These are phyloP conservation scores for Casuarina equisetifolia DNA, from an alignment of 306 rosid genomes.

Conservation along the genomic window DNA sequence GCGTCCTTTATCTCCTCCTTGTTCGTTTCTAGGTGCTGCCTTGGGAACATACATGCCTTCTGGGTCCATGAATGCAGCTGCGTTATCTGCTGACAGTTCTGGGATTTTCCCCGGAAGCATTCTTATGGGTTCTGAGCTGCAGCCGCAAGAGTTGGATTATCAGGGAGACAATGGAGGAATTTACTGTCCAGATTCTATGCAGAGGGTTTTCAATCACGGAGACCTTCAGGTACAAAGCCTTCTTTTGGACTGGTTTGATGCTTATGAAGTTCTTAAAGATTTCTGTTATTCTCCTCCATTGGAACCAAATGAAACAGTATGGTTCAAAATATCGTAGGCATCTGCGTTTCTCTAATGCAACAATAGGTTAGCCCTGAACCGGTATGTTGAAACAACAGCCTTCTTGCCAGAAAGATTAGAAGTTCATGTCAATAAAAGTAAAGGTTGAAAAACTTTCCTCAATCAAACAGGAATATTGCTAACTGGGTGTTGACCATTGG, in stretches of 20 bases:
- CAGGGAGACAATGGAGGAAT: constrained; percentile 79
- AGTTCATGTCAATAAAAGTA: neutral
- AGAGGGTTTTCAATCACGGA: constrained; percentile 55
- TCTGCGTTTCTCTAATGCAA: too few species aligned
- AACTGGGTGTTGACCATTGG: neutral
- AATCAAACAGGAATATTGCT: neutral
- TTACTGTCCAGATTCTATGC: constrained; percentile 64
- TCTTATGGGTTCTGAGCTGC: constrained; percentile 68
- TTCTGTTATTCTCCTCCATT: constrained; percentile 3
- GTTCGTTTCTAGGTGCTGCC: constrained; percentile 62
- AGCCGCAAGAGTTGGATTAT: constrained; percentile 71
- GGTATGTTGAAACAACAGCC: neutral
- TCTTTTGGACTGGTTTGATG: neutral
- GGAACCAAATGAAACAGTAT: neutral
- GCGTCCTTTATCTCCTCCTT: constrained; percentile 64
- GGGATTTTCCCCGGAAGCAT: constrained; percentile 56
- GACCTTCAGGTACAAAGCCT: constrained; percentile 77
- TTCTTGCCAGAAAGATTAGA: neutral
- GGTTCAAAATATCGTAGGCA: neutral
- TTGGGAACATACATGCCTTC: constrained; percentile 60
- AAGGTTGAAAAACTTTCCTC: neutral
- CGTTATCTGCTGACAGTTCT: constrained; percentile 61
- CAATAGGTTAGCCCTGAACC: too few species aligned
- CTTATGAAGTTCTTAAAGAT: constrained; percentile 6
- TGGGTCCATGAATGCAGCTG: constrained; percentile 44